phyloP scores from a whole-genome alignment of 139 green algal species.

The Picochlorum sp. region DNA sequence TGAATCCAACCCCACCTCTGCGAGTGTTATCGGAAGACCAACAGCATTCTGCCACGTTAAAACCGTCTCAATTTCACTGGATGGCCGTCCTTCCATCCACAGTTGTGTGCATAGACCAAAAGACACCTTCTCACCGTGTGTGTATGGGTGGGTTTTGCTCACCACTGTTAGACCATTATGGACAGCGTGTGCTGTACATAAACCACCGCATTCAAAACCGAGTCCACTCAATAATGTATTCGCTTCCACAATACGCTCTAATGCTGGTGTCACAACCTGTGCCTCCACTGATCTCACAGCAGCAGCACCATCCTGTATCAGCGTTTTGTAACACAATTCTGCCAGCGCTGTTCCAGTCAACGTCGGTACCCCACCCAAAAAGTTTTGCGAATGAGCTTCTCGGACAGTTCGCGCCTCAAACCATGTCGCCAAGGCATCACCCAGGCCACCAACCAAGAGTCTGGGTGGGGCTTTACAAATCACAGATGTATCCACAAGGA shows the following conservation, averaged over 20 bases:
- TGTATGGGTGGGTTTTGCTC: constrained; percentile 6
- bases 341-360: constrained; percentile 6
- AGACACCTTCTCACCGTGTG: constrained; percentile 18
- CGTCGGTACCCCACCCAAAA: constrained; percentile 14
- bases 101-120: constrained; percentile 22
- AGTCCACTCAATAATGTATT: constrained; percentile 28
- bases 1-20: constrained; percentile 9
- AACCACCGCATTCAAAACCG: constrained; percentile 20
- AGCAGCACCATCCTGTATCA: constrained; percentile 6
- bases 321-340: constrained; percentile 15
- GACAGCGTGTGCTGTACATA: constrained; percentile 17
- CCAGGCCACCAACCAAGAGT: constrained; percentile 17
- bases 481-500: constrained; percentile 22
- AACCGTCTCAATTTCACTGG: constrained; percentile 9
- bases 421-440: constrained; percentile 22
- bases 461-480: constrained; percentile 8
- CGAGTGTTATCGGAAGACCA: constrained; percentile 11
- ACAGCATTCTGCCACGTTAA: constrained; percentile 3
- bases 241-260: constrained; percentile 23
- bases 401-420: constrained; percentile 18
- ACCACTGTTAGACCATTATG: constrained; percentile 27
- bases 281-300: constrained; percentile 5
- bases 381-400: constrained; percentile 14
- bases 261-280: constrained; percentile 17
- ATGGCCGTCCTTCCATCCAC: constrained; percentile 19